These are phyloP conservation scores for Aaosphaeria arxii DNA, from an alignment of 2,329 filamentous ascomycete species.

Conservation along the genomic window DNA sequence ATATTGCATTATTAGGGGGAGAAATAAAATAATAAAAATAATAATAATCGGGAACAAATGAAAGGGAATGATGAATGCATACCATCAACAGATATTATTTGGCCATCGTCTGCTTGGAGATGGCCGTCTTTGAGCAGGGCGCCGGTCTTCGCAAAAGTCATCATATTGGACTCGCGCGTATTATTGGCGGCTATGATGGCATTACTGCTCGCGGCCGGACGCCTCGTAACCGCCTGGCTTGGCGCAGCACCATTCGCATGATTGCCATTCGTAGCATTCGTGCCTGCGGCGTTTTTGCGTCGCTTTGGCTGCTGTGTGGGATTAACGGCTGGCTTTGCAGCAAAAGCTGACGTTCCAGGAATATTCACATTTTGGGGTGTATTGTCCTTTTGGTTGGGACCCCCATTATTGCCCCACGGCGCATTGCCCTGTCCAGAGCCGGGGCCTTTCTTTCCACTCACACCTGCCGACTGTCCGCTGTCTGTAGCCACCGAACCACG, in stretches of 20 bases:
- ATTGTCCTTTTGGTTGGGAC: constrained; percentile 33
- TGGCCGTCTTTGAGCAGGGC: constrained; percentile 70
- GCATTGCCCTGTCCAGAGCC: constrained; percentile 39
- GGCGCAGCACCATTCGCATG: constrained; percentile 36
- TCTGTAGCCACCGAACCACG: constrained; percentile 33
- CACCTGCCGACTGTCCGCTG: constrained; percentile 20
- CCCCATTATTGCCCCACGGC: constrained; percentile 33
- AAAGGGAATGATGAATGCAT: constrained; percentile 28
- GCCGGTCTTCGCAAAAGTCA: constrained; percentile 76
- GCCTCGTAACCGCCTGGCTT: constrained; percentile 36
- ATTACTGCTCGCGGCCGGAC: constrained; percentile 28
- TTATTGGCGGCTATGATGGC: constrained; percentile 39
- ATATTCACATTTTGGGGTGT: constrained; percentile 38
- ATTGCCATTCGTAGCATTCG: constrained; percentile 30
- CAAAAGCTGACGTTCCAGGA: constrained; percentile 59
- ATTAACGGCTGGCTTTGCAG: constrained; percentile 41
- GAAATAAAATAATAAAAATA: constrained; percentile 11
- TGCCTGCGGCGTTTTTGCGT: constrained; percentile 69
- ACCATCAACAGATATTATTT: constrained; percentile 81
- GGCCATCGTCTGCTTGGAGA: constrained; percentile 88
- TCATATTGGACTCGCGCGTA: constrained; percentile 73
- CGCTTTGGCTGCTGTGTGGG: constrained; percentile 59
- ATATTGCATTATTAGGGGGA: constrained; percentile 3
- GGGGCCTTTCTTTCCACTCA: constrained; percentile 35
- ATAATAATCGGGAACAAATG: neutral